A percentile compares a stretch with the other conserved stretches of the same genome.
phyloP scores from a whole-genome alignment of 495 filamentous ascomycete genomes.

The Articulospora tetracladia region DNA sequence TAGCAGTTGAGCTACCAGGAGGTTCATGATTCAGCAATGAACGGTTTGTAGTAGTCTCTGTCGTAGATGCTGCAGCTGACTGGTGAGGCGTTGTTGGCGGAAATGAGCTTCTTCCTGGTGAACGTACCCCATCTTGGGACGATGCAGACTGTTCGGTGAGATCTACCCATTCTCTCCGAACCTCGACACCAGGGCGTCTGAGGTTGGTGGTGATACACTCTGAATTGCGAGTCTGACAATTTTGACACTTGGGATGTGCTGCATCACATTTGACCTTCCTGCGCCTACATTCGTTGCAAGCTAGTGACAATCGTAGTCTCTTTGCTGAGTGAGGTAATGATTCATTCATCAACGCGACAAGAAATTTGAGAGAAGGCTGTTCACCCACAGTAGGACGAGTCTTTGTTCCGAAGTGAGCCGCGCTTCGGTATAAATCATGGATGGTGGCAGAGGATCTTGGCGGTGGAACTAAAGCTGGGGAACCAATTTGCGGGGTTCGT shows the following conservation, averaged over 20 bases:
- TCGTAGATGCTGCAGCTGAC: not conserved
- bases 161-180: not conserved
- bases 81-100: not conserved
- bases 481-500: too few relatives aligned
- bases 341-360: too few relatives aligned
- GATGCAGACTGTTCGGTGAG: not conserved
- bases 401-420: too few relatives aligned
- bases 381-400: too few relatives aligned
- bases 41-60: not conserved
- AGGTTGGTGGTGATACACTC: not conserved
- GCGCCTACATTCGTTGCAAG: conserved; percentile 1
- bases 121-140: not conserved
- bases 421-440: too few relatives aligned
- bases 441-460: too few relatives aligned
- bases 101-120: not conserved
- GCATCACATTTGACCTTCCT: conserved; percentile 4
- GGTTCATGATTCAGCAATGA: not conserved
- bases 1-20: too few relatives aligned
- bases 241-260: not conserved
- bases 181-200: not conserved
- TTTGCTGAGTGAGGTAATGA: not conserved
- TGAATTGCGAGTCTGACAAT: not conserved
- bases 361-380: too few relatives aligned
- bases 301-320: not conserved
- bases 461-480: too few relatives aligned